Conservation (phyloP, 305 asterid species). For the Vinca major region DNA sequence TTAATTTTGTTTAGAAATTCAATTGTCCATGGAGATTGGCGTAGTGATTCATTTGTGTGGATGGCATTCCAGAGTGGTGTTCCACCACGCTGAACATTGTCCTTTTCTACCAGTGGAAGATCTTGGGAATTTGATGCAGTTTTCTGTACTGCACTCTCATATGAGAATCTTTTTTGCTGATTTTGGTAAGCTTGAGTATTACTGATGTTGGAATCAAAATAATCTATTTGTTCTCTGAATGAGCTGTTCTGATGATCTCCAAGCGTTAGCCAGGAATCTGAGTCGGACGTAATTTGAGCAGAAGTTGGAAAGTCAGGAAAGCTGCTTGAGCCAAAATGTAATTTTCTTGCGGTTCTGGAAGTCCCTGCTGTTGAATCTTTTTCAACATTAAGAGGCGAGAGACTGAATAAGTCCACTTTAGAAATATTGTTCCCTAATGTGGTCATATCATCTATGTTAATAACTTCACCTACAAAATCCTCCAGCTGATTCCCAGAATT, state of each 20-base stretch:
- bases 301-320: slow-evolving; percentile 33
- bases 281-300: slow-evolving; percentile 34
- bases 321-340: slow-evolving; percentile 33
- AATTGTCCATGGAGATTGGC: slow-evolving; percentile 85
- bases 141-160: slow-evolving; percentile 27
- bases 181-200: slow-evolving; percentile 22
- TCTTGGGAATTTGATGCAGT: slow-evolving; percentile 26
- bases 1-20: slow-evolving; percentile 85
- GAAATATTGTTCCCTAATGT: slow-evolving; percentile 33
- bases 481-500: slow-evolving; percentile 34
- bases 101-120: slow-evolving; percentile 30
- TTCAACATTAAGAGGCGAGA: slow-evolving; percentile 39
- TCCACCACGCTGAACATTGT: slow-evolving; percentile 30
- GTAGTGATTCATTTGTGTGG: slow-evolving; percentile 42
- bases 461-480: slow-evolving; percentile 61
- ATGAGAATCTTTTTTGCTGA: slow-evolving; percentile 28
- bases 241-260: slow-evolving; percentile 29
- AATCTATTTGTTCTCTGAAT: slow-evolving; percentile 27
- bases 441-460: slow-evolving; percentile 41
- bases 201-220: slow-evolving; percentile 28
- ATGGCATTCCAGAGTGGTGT: slow-evolving; percentile 71
- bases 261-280: slow-evolving; percentile 37
- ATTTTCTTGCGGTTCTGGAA: slow-evolving; percentile 31
- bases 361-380: slow-evolving; percentile 33
- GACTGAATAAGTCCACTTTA: slow-evolving; percentile 25